These are phyloP conservation scores for Peronospora destructor DNA, from an alignment of 352 stramenopile genomes.

Conservation along the genomic window DNA sequence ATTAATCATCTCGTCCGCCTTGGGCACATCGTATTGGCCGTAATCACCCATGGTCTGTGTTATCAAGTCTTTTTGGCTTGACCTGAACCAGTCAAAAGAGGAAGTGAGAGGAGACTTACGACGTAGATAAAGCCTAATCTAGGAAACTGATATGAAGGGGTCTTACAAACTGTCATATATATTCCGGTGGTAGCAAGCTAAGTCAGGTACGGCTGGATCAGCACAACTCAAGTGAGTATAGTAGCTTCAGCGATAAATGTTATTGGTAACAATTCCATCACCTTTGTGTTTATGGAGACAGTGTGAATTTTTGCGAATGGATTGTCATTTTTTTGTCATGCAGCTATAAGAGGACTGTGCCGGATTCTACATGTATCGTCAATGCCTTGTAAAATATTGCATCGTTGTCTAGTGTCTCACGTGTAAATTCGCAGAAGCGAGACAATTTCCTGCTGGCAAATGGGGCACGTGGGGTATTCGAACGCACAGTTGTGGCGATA, in stretches of 20 bases:
- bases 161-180: no score
- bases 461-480: slow-evolving; percentile 53
- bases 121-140: no score
- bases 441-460: slow-evolving; percentile 78
- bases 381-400: slow-evolving; percentile 3
- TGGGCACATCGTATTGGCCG: slow-evolving; percentile 77
- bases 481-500: slow-evolving; percentile 47
- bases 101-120: background rate
- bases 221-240: no score
- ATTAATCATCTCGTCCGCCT: slow-evolving; percentile 82
- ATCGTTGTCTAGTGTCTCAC: slow-evolving; percentile 17
- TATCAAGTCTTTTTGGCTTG: background rate
- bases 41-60: slow-evolving; percentile 63
- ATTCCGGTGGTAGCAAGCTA: no score
- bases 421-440: slow-evolving; percentile 77
- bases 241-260: no score
- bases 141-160: no score
- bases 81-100: background rate
- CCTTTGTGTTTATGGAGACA: no score
- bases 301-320: no score
- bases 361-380: no score
- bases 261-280: slow-evolving; percentile 16
- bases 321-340: no score
- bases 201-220: no score
- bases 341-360: no score